Base-by-base conservation (phyloP, 495 filamentous ascomycete genomes). In the Xylaria telfairii region DNA sequence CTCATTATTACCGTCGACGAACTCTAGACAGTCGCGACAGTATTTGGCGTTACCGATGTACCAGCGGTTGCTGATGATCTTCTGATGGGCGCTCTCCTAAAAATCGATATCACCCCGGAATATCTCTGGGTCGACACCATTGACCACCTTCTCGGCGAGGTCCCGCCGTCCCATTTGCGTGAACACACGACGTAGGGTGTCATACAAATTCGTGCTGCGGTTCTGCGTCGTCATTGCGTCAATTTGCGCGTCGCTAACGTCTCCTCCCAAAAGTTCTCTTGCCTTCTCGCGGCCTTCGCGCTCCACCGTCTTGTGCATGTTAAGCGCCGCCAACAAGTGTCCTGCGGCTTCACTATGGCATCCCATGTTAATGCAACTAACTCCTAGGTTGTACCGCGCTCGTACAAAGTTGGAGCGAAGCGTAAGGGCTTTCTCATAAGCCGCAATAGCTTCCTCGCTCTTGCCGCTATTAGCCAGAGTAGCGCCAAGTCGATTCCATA, bases 401-500 rank as follows among this genome's bases (percentile, higher is more conserved):
- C 96, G 92, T 28, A 98, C 96, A 75, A 99, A 99, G 84, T 98
- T 98, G 46, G 95, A 91, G 74, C 93, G 91, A 60, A 98, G 89
- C 65, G 88, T 90, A 13, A 99, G 85, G 0, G 96, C 96, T 72
- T 93, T 91, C 78, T 97, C 94, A 81, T 99, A 99, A 0, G 96
- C 96, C 68, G 94, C 92, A 74, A 98, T 98, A 39, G 96, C 96
- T 78, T 99, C 95, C 79, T 98, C 96, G 70, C 88, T 91, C 70
- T 93, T 92, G 62, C 94, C 95, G 21, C 89, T 92, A 84, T 99
- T 99, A 72, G 96, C 96, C 3, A 99, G 90, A 0, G 96, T 99
- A 4, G 96, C 96, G 65, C 96, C 96, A 7, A 99, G 91, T 4
- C 96, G 90, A 83, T 99, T 99, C 96, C 96, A 99, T 12, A 99